Percentiles rank a stretch among this genome's conserved stretches.
These are phyloP conservation scores for Casuarina equisetifolia DNA, from an alignment of 306 rosid species.

Conservation along the genomic window DNA sequence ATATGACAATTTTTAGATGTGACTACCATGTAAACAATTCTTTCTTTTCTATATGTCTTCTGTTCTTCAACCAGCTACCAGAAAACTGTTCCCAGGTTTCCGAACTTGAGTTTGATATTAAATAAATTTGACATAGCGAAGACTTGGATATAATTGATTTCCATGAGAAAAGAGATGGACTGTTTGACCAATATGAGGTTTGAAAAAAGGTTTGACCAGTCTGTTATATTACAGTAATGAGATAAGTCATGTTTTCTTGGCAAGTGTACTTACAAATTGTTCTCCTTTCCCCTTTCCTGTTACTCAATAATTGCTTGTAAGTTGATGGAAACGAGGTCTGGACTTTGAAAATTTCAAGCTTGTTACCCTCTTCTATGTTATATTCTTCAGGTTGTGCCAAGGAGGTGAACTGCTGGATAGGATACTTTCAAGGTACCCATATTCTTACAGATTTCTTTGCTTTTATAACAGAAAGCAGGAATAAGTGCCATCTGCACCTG, in stretches of 20 bases:
- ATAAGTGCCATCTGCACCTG: conserved; percentile 15
- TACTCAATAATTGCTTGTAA: not conserved
- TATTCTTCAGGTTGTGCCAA: conserved; percentile 68
- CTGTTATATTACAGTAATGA: not conserved
- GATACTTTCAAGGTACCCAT: conserved; percentile 80
- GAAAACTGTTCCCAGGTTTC: not conserved
- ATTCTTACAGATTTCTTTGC: not conserved
- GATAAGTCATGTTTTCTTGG: not conserved
- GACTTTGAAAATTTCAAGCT: conserved; percentile 16
- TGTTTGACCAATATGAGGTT: not conserved
- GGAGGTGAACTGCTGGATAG: conserved; percentile 89
- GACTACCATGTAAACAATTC: not conserved
- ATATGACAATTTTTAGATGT: not conserved
- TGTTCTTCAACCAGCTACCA: not conserved
- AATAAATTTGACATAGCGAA: not conserved
- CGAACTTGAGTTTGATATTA: not conserved
- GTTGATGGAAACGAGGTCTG: conserved; percentile 3
- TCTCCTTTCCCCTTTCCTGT: not conserved
- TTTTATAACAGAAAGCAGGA: conserved; percentile 20
- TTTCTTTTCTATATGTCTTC: not conserved
- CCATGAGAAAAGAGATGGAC: not conserved
- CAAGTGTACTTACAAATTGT: not conserved
- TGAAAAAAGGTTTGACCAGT: not conserved
- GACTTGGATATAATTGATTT: not conserved
- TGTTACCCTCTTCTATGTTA: conserved; percentile 21